Evolutionary conservation across 176 grass and related monocot species (phyloP), one percentile per base, ranked within the genome.

Genomic region (Triticum monococcum): DNA sequence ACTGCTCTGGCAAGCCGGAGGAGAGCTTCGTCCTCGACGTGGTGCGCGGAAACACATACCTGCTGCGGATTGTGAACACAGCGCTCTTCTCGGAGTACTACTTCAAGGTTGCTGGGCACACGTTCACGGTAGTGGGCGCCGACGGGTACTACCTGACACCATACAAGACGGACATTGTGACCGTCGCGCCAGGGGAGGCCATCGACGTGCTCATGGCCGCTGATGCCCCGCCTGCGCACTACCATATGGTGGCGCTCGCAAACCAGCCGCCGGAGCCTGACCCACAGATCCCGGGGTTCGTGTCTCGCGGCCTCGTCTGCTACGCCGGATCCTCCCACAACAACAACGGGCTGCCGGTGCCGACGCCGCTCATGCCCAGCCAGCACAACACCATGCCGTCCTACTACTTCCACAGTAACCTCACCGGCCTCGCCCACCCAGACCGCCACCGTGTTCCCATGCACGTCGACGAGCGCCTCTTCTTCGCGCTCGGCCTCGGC

Each of bases 141-240:
- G 89, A 95, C 17, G 84, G 54, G 0, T 87, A 87, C 83, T 94
- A 94, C 92, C 68, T 88, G 1, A 92, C 89, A 17, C 95, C 95
- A 8, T 89, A 64, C 69, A 36, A 26, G 26, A 89, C n/a, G 0
- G 64, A 91, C 62, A 87, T 85, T 37, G 60, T 95, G 46, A 61
- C 63, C 50, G 33, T 95, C 23, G 75, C 94, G 0, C 89, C 86
- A 0, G 94, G 91, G 0, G 89, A 95, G 54, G 75, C 91, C 46
- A 83, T 82, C 14, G 79, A 91, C 65, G 74, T 91, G 57, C 86
- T 95, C 23, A 59, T 93, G 31, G 35, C 16, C 2, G 94, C 94
- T n/a, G 86, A 88, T 22, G 72, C 72, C 1, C 48, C 63, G 2
- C 86, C 80, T 0, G 72, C 23, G 0, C 48, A 78, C 12, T 88